Base-by-base conservation (phyloP, 805 yeast species). In the Teunomyces funiuensis region DNA sequence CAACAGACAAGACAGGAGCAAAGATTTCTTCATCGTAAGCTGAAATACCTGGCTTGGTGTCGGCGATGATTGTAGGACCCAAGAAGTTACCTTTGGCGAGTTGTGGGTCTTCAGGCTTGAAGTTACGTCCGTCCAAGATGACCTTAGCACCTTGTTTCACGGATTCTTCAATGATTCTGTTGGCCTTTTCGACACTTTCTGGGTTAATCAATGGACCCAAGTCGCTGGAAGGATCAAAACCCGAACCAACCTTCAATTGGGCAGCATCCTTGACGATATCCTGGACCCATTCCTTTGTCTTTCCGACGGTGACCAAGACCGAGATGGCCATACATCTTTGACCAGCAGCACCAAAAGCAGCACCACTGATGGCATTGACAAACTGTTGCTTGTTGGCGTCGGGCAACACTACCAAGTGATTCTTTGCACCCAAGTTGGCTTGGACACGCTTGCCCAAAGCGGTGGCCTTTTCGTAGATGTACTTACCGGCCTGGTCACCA, bases 321-420 rank as follows among this genome's bases (percentile, higher is more conserved):
- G 85, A 81, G 40, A 85, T 79, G 8, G 88, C 86, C 85, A 84
- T 80, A 66, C 91, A 84, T 58, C 89, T 79, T 72, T 84, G 91
- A 47, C 90, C 91, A 14, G 90, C 89, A 39, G 90, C 89, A 23
- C 90, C 88, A 61, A 84, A 84, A 17, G 88, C 86, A 40, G 90
- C 88, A 37, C 88, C 85, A 44, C 73, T 80, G 36, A 84, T 66
- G 41, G 85, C 82, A 57, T 79, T 80, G 51, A 84, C 66, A 37
- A 85, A 76, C 47, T 78, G 79, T 46, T 67, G 63, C 61, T 79
- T 77, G 64, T 82, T 77, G 36, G 88, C 88, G 54, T 84, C 90
- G 13, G 89, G 88, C 47, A 82, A 67, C 13, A 84, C 79, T 41
- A 85, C 74, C 55, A 84, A 76, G 62, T 84, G 91, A 71, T 84